Evolutionary conservation across 1,139 yeast species (phyloP).

Genomic region (Pichia sp.): DNA sequence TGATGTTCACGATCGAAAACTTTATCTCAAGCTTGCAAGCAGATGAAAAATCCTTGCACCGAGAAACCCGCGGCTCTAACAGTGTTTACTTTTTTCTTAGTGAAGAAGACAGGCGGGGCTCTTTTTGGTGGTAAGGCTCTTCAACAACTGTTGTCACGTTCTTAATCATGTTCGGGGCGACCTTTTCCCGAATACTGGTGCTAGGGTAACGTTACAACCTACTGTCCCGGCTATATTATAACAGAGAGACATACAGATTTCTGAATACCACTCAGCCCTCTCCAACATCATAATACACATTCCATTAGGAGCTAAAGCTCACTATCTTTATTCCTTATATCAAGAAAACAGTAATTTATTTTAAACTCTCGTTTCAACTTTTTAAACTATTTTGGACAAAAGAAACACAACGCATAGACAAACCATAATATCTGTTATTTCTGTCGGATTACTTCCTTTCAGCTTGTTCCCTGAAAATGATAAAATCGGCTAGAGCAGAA

Average conservation of each 20-base stretch:
- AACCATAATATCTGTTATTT: background rate
- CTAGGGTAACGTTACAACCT: no score
- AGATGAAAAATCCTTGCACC: background rate
- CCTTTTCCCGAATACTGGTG: background rate
- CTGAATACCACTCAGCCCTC: background rate
- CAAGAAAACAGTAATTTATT: no score
- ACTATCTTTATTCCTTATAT: background rate
- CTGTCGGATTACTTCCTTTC: background rate
- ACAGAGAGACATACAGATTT: background rate
- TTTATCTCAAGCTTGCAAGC: background rate
- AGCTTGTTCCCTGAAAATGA: background rate
- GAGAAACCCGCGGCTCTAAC: background rate
- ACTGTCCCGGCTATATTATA: no score
- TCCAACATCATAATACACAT: background rate
- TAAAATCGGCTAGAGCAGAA: conserved; percentile 1
- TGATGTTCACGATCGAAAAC: background rate
- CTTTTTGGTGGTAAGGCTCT: conserved; percentile 1
- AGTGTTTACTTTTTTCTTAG: conserved; percentile 4
- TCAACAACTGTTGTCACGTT: background rate
- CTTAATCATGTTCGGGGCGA: background rate
- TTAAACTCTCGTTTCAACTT: background rate
- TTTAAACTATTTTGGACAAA: background rate
- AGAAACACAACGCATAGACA: background rate
- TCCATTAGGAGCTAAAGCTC: background rate
- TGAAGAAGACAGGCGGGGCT: conserved; percentile 4